Percentiles rank a stretch among this genome's conserved stretches.
These are phyloP conservation scores for Lachnellula occidentalis DNA, from an alignment of 2,329 filamentous ascomycete genomes.

Conservation along the genomic window DNA sequence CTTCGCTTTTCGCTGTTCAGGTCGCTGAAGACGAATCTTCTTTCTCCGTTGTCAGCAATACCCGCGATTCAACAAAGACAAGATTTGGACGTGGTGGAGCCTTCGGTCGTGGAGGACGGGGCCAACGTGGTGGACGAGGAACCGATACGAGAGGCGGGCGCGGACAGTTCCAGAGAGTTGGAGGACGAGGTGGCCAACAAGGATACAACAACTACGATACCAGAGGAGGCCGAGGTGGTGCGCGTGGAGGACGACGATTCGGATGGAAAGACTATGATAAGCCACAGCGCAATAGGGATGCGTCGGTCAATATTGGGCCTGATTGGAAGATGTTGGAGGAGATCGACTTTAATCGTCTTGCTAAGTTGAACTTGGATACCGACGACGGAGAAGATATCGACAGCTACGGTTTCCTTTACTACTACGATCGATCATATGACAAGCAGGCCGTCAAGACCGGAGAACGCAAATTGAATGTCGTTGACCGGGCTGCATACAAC, in stretches of 20 bases:
- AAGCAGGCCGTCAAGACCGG: conserved; percentile 85
- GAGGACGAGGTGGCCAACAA: conserved; percentile 62
- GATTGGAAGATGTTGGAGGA: conserved; percentile 96
- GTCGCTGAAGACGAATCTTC: conserved; percentile 91
- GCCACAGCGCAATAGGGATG: conserved; percentile 91
- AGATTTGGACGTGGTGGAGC: conserved; percentile 86
- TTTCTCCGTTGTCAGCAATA: conserved; percentile 97
- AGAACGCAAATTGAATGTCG: conserved; percentile 78
- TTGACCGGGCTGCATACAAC: conserved; percentile 96
- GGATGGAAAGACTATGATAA: conserved; percentile 99
- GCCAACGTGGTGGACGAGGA: conserved; percentile 62
- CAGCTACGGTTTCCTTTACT: conserved; percentile 94
- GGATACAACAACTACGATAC: conserved; percentile 64
- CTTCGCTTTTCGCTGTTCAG: conserved; percentile 83
- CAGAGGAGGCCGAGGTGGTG: conserved; percentile 63
- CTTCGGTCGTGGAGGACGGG: conserved; percentile 70
- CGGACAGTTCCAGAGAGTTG: conserved; percentile 63
- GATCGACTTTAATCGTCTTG: conserved; percentile 94
- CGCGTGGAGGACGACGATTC: conserved; percentile 76
- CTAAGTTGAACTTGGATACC: conserved; percentile 92
- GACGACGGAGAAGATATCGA: conserved; percentile 94
- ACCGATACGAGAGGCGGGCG: conserved; percentile 59
- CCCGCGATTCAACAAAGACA: conserved; percentile 76
- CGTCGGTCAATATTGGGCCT: conserved; percentile 90
- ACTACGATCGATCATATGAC: conserved; percentile 95